Conservation (phyloP, 1,284 basidiomycete species). For the Ceratorhiza oryzae-sativae region DNA sequence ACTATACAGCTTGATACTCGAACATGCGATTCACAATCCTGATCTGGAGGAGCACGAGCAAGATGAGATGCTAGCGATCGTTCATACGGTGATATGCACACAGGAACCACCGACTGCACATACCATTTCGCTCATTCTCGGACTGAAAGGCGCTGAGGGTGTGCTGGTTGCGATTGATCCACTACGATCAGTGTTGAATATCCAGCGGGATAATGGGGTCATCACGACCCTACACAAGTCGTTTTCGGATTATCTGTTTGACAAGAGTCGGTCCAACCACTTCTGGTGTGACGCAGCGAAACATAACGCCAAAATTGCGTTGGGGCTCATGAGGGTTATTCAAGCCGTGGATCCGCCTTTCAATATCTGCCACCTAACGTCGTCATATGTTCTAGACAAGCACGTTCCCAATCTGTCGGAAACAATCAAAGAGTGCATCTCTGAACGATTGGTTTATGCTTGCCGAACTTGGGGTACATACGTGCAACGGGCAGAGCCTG, state of each 20-base stretch:
- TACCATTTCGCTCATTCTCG: not conserved
- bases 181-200: slow-evolving; percentile 1
- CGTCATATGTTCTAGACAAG: not conserved
- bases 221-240: slow-evolving; percentile 8
- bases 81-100: slow-evolving; percentile 11
- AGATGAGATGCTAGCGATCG: not conserved
- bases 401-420: not conserved
- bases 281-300: not conserved
- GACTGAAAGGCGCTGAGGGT: too few relatives aligned
- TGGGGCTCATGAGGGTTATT: not conserved
- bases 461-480: slow-evolving; percentile 8
- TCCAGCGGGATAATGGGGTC: not conserved
- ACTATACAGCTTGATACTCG: slow-evolving; percentile 1
- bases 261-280: not conserved
- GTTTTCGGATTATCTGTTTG: slow-evolving; percentile 8
- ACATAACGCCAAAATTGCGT: not conserved
- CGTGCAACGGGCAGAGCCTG: not conserved
- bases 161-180: not conserved
- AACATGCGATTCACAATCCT: not conserved
- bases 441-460: not conserved
- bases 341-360: not conserved
- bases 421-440: not conserved
- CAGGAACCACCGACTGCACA: not conserved
- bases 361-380: not conserved
- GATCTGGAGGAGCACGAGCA: not conserved